These are phyloP conservation scores for Acacia confusa DNA, from an alignment of 306 rosid genomes.

Conservation along the genomic window DNA sequence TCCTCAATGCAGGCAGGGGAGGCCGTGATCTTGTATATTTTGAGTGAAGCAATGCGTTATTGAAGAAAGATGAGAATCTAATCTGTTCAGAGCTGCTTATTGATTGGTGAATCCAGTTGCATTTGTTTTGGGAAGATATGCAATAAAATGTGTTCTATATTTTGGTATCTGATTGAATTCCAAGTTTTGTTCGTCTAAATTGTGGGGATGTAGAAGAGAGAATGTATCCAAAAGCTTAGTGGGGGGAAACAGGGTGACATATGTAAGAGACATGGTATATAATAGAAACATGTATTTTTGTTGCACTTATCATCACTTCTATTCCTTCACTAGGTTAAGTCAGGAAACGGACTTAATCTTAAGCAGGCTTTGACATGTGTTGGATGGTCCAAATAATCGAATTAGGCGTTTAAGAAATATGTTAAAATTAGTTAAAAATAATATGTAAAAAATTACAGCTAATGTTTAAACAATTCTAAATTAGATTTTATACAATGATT, in stretches of 20 bases:
- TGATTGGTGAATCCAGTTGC: conserved; percentile 44
- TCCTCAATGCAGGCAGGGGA: conserved; percentile 32
- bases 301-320: conserved; percentile 4
- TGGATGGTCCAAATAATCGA: not conserved
- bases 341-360: not conserved
- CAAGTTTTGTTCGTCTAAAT: conserved; percentile 36
- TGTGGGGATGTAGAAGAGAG: conserved; percentile 41
- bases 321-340: not conserved
- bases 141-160: conserved; percentile 36
- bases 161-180: conserved; percentile 36
- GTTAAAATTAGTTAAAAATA: too few species aligned
- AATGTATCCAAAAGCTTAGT: conserved; percentile 26
- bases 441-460: too few species aligned
- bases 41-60: conserved; percentile 55
- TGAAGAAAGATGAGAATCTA: conserved; percentile 38
- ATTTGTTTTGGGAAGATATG: conserved; percentile 47
- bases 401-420: too few species aligned
- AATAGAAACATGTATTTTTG: conserved; percentile 29
- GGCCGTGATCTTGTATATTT: conserved; percentile 68
- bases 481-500: too few species aligned
- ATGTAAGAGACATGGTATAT: conserved; percentile 14
- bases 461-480: too few species aligned
- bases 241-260: conserved; percentile 6
- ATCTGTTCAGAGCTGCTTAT: conserved; percentile 42
- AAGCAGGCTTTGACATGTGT: not conserved